Evolutionary conservation across 2,329 filamentous ascomycete genomes (phyloP), one percentile per base, ranked within the genome.

Genomic region (Ophiostoma sp.): DNA sequence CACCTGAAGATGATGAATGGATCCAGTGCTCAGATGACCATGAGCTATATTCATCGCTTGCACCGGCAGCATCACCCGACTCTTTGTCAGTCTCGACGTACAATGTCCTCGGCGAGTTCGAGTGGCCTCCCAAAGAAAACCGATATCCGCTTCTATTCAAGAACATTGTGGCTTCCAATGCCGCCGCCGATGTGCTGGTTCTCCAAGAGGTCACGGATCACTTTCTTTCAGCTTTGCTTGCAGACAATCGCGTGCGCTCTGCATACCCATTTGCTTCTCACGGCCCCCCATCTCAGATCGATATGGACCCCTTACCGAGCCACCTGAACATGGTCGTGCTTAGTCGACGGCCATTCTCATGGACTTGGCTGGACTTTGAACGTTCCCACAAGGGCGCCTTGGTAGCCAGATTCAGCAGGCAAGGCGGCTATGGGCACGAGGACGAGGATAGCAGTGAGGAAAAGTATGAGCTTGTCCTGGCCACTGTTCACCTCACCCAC

Each of bases 161-260:
- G 7, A 85, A 81, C 70, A 76, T 86, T 2, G 75, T 86, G 4
- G 80, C 81, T 0, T 70, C 75, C 4, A 76, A 77, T 8, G 83
- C 83, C 3, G 71, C 75, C 0, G 79, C 84, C 8, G 84, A 86
- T 70, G 77, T 85, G 3, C 73, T 86, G 10, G 79, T 86, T 3
- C 80, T 91, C 5, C 83, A 90, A 75, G 89, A 90, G 77, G 85
- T 90, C 1, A 89, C 87, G 0, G 87, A 90, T 72, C 81, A 86
- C 57, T 89, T 90, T 72, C 81, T 91, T 0, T 80, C 81, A 0
- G 83, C 82, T 70, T 78, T 91, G 0, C 82, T 90, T 1, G 74
- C 76, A 2, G 76, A 85, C 69, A 71, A 78, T 1, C 74, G 77
- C 1, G 79, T 90, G 33, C 80, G 81, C 36, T 73, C 77, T 13